Base-by-base conservation (phyloP, 495 filamentous ascomycete species). In the Podospora sp. region DNA sequence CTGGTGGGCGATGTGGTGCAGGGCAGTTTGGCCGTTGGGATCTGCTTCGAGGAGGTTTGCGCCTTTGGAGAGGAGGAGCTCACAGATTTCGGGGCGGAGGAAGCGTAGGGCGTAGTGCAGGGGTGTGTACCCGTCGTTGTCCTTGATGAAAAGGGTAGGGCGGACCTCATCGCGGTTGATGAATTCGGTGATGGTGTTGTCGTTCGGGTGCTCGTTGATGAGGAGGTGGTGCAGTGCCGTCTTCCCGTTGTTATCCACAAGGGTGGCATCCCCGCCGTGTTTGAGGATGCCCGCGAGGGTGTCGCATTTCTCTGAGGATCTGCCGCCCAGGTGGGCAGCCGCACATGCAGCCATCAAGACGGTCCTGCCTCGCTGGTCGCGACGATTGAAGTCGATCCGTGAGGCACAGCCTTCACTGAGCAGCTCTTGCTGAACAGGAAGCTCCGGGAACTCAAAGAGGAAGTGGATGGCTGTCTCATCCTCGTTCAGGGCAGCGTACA, bases 161-260 rank as follows among this genome's bases (percentile, higher is more conserved):
- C 24, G 68, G 65, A 64, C 67, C 12, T 58, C 60, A 0, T 53
- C 35, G 29, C 50, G 66, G 20, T 40, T 58, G 36, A 71, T 66
- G 52, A 73, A 70, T 20, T 65, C 66, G 49, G 59, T 50, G 36
- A 70, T 49, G 24, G 56, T 63, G 3, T 72, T 66, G 20, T 76
- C 67, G 51, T 59, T 35, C 29, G 62, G 60, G n/a, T 68, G 68
- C 6, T 62, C 40, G 60, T 77, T 70, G 18, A 72, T 60, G 0
- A 76, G 65, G 26, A 78, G 69, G 35, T 71, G 64, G 61, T 78
- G 76, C 5, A 78, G 59, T 16, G 71, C 70, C 26, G 69, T 74
- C 26, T 71, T 65, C 35, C 73, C 71, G 21, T 68, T 46, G 21
- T 70, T 68, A 64, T 77, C 74, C 21, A 72, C 36, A 2, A 59